Evolutionary conservation across 2,329 filamentous ascomycete genomes (phyloP).

Genomic region (Arachnomyces sp.): DNA sequence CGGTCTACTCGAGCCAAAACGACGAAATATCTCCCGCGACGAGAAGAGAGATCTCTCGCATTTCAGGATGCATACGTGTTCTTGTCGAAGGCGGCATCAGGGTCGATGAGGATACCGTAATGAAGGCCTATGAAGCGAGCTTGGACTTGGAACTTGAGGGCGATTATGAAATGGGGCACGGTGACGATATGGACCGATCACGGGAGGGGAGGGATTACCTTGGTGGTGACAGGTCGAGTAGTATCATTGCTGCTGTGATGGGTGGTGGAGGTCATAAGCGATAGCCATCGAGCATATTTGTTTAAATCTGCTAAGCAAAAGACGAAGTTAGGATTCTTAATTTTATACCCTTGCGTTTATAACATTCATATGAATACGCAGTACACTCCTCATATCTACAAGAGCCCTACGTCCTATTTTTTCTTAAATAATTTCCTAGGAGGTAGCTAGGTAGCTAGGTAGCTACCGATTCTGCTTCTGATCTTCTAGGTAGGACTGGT

Average conservation of each 20-base stretch:
- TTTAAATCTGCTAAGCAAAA: no score
- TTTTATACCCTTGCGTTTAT: no score
- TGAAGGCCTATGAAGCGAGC: conserved; percentile 70
- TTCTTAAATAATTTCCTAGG: no score
- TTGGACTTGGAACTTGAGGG: conserved; percentile 54
- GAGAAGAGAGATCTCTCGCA: conserved; percentile 76
- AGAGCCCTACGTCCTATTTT: no score
- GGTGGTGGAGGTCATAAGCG: conserved; percentile 5
- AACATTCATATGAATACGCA: no score
- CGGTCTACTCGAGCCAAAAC: conserved; percentile 92
- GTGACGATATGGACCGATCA: conserved; percentile 20
- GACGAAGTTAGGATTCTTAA: no score
- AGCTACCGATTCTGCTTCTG: no score
- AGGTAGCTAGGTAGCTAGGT: no score
- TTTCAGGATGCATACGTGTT: conserved; percentile 72
- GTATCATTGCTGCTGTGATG: conserved; percentile 23
- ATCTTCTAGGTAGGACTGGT: no score
- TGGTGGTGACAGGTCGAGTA: conserved; percentile 31
- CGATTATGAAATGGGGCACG: conserved; percentile 26
- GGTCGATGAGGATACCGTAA: conserved; percentile 86
- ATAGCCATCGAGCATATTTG: no score
- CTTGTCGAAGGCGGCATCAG: conserved; percentile 72
- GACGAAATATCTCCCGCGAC: conserved; percentile 70
- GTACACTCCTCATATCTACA: no score
- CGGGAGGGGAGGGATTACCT: conserved; percentile 34